These are phyloP conservation scores for Xylaria acuta DNA, from an alignment of 495 filamentous ascomycete species.

Conservation along the genomic window DNA sequence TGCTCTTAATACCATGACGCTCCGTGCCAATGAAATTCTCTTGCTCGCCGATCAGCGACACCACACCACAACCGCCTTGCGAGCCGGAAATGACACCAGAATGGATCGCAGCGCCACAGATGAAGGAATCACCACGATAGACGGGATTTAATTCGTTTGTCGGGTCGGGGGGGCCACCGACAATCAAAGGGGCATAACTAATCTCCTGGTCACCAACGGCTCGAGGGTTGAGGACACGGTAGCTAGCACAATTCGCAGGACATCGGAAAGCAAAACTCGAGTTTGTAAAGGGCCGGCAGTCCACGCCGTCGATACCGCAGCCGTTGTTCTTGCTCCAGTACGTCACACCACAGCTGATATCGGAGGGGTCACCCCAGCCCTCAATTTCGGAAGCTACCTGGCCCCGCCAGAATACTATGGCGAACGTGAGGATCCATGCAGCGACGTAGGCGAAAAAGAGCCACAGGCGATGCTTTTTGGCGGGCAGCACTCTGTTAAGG, in stretches of 20 bases:
- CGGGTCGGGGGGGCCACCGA: conserved; percentile 71
- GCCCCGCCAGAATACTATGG: conserved; percentile 68
- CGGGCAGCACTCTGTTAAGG: conserved; percentile 69
- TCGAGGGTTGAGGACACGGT: conserved; percentile 71
- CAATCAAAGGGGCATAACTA: conserved; percentile 71
- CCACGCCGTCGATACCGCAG: conserved; percentile 79
- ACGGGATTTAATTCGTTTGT: conserved; percentile 51
- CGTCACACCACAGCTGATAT: conserved; percentile 70
- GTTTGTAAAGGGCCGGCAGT: conserved; percentile 80
- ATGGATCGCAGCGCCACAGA: conserved; percentile 83
- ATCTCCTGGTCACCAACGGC: conserved; percentile 77
- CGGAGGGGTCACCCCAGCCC: conserved; percentile 68
- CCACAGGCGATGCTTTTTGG: conserved; percentile 61
- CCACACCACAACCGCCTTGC: conserved; percentile 78
- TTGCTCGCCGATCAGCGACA: conserved; percentile 69
- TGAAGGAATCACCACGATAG: conserved; percentile 84
- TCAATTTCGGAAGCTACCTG: conserved; percentile 68
- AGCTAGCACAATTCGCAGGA: conserved; percentile 73
- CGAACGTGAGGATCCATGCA: conserved; percentile 76
- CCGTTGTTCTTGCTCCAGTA: conserved; percentile 71
- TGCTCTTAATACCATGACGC: conserved; percentile 69
- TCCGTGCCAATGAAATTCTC: conserved; percentile 65
- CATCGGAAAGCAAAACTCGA: conserved; percentile 77
- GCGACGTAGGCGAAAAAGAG: conserved; percentile 68
- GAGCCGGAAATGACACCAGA: conserved; percentile 71